A percentile compares a stretch with the other conserved stretches of the same genome.
phyloP scores from a whole-genome alignment of 441 rosid species.

The Erysimum cheiri region DNA sequence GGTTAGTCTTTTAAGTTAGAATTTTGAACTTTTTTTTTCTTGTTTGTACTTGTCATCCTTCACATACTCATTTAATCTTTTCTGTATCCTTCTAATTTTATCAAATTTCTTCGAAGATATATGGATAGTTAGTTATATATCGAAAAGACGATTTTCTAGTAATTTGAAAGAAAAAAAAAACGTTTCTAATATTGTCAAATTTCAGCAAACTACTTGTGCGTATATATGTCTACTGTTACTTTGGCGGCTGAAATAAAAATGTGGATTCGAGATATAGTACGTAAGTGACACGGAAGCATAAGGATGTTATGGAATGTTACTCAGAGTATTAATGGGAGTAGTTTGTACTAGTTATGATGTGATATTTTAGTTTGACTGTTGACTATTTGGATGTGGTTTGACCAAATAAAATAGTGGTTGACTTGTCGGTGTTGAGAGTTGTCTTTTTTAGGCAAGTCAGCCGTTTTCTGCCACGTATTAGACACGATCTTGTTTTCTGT shows the following conservation, averaged over 20 bases:
- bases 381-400: slow-evolving; percentile 32
- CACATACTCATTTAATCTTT: no score
- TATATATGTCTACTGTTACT: slow-evolving; percentile 33
- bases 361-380: slow-evolving; percentile 37
- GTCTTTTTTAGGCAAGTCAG: slow-evolving; percentile 18
- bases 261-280: background rate
- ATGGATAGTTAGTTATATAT: slow-evolving; percentile 11
- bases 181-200: slow-evolving; percentile 13
- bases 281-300: slow-evolving; percentile 32
- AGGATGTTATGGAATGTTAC: slow-evolving; percentile 13
- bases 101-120: background rate
- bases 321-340: background rate
- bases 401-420: slow-evolving; percentile 24
- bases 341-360: slow-evolving; percentile 15
- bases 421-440: slow-evolving; percentile 43
- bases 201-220: slow-evolving; percentile 10
- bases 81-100: no score
- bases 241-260: slow-evolving; percentile 32
- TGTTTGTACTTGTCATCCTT: no score
- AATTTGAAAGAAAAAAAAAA: background rate
- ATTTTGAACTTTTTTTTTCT: no score
- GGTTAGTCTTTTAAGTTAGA: no score
- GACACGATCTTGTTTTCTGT: slow-evolving; percentile 13
- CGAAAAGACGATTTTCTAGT: background rate
- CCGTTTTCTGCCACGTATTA: slow-evolving; percentile 29